Base-by-base conservation (phyloP, 768 basidiomycete species). In the Serendipita sp. region DNA sequence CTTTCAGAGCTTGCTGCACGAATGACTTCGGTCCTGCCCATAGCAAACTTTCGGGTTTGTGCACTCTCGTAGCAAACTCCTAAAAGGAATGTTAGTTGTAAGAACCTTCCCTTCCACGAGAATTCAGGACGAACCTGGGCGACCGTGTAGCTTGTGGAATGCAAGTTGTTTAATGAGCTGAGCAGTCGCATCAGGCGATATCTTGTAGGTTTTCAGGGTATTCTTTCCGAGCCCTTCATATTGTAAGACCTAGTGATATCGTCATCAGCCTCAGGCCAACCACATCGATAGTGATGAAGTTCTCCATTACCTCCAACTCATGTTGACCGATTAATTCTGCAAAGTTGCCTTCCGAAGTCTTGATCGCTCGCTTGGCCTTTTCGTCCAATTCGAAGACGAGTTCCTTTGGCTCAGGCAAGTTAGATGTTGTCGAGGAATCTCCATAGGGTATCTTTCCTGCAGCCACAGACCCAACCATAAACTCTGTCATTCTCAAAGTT, bases 161-260 rank as follows among this genome's bases (percentile, higher is more conserved):
- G 94, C 95, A 53, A 97, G 85, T 74, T 97, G 95, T 77, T 94
- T 97, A 68, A 94, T 85, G 63, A 98, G 80, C 75, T 99, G 96
- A 16, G 81, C 89, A 85, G 92, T 93, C 31, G 94, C 93, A 70
- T 99, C 96, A 0, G 95, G 96, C 0, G 89, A 92, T 53, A 82
- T 78, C 70, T 85, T 85, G 79, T 81, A 82, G 64, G 77, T 79
- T 77, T 96, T 97, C 76, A 93, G 89, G 68, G 81, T 73, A 68
- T 81, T 77, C 75, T 95, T 95, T 66, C 96, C 96, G 72, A 93
- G 96, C 3, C 83, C 87, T 69, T 86, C 83, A 69, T 91, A 93
- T 70, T 93, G 86, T 50, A 91, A 76, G 29, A 90, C 87, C 79
- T 86, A 66, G 11, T 46, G 18, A 58, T 44, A 11, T 11, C 4